Evolutionary conservation across 192 early-diverging fungal species (phyloP), one percentile per base, ranked within the genome.

Genomic region (Coemansia brasiliensis): DNA sequence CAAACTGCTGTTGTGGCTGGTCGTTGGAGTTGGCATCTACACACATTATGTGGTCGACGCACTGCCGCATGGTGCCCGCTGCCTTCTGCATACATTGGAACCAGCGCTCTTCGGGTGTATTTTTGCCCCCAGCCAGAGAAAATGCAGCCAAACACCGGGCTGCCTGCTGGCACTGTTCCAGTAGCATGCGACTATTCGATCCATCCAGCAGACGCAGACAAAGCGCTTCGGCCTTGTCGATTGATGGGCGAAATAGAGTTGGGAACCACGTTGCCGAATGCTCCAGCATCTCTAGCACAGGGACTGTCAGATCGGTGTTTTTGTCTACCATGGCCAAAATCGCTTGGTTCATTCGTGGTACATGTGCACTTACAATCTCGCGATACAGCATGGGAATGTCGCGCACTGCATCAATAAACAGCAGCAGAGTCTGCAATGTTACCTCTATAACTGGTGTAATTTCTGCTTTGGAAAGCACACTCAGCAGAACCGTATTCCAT

Each of bases 341-440:
- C 0, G 60, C 67, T 61, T 67, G 78, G 67, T 80, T 74, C 43
- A 80, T 74, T 12, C 68, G 70, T 17, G 72, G 72, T 0, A 80
- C 64, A 63, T 74, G 67, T 0, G 67, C 51, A 13, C 43, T 67
- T 11, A 72, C 64, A 12, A 80, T 65, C 52, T 80, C 78, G 42
- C 72, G 70, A 17, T 66, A 37, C 18, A 80, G 52, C 41, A 51
- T 52, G 5, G 72, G 68, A 17, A 73, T 57, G 25, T 80, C 78
- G 43, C 72, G 72, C 32, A 71, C 72, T 27, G 68, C 54, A 40
- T 74, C 72, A 57, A 80, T 55, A 52, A 80, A 74, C 3, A 45
- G 46, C 13, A 67, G 46, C 26, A 74, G 51, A 13, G 67, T 66
- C 57, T 70, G 65, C 39, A 80, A 44, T 21, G 61, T 45, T 3